Evolutionary conservation across 176 grass and related monocot genomes (phyloP), one percentile per base, ranked within the genome.

Genomic region (Zea luxurians): DNA sequence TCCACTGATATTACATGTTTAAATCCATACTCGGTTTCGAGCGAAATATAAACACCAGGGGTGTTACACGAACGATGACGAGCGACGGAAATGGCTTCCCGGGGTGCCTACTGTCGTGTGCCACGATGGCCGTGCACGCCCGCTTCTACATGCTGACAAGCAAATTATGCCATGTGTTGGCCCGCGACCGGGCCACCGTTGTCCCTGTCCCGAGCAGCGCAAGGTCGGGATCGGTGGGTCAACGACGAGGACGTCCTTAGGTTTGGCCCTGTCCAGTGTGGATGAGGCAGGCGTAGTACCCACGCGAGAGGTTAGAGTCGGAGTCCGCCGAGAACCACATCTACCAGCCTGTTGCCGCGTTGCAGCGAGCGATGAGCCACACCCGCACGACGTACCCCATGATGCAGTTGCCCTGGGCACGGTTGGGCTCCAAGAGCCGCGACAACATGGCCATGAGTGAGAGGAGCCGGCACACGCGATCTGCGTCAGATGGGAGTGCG

Each of bases 111-210:
- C 94, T 89, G 71, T 97, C 89, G 15, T 75, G 76, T 46, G 67
- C 79, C 10, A 84, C 89, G 34, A 97, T 75, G 71, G 82, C 75
- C 45, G 82, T 76, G 75, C 90, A 82, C 37, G 94, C 90, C 68
- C 86, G 90, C 86, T 93, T 97, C 76, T 97, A 86, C 94, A 97
- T 91, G 75, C 84, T 71, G 52, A 97, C 86, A 15, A 97, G 66
- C 41, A 97, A 84, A 63, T 97, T 97, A 79, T 93, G 89, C 94
- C 94, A 97, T 58, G 91, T 93, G 84, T 83, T 97, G 75, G 88
- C 58, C 58, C 91, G 78, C n/a, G 94, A 97, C 45, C 83, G 76
- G n/a, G 72, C 8, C 41, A 71, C 72, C 15, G 61, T 12, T 35
- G 15, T 64, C 35, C 34, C 61, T 5, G 85, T 71, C 16, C 90